Evolutionary conservation across 163 green algal genomes (phyloP), one percentile per base, ranked within the genome.

Genomic region (Prototheca wickerhamii): DNA sequence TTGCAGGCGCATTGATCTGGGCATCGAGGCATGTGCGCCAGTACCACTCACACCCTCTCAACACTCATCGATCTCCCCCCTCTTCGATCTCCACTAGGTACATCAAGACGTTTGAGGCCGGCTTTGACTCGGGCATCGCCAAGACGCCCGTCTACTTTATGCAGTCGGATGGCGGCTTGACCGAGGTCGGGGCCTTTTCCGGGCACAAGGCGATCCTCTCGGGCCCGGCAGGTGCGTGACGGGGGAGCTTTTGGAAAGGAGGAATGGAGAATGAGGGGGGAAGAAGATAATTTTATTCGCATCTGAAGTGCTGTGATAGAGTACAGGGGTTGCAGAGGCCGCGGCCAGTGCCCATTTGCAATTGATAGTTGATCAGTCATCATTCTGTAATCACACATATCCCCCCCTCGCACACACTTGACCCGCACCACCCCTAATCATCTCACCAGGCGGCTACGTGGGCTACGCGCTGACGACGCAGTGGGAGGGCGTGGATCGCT

Each of bases 141-240:
- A 32, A 83, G 3, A 64, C 91, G 7, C 74, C 87, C 60, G 66
- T 98, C 42, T 86, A 88, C n/a, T 98, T 98, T 81, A 98, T 98
- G 92, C 92, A 97, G 81, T 91, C 77, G 0, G 92, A 98, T 58
- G 92, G 92, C 18, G 92, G 92, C 3, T 79, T 98, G 49, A 84
- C 89, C 0, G 82, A 76, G 0, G 88, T 88, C 21, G 52, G 76
- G 21, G 49, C 63, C 18, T 98, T 98, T 70, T 94, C 82, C 7
- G 91, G 91, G n/a, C 91, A 95, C 84, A 90, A 91, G 49, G 93
- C 93, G 29, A 89, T 99, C 42, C 85, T 99, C 56, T 97, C 89
- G 2, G 93, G 93, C 0, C 93, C 93, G 2, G 93, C 93, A 29
- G 86, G 85, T n/a, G n/a, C n/a, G n/a, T n/a, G n/a, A n/a, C n/a